phyloP scores from a whole-genome alignment of 352 stramenopile genomes.

The Globisporangium spinosum region DNA sequence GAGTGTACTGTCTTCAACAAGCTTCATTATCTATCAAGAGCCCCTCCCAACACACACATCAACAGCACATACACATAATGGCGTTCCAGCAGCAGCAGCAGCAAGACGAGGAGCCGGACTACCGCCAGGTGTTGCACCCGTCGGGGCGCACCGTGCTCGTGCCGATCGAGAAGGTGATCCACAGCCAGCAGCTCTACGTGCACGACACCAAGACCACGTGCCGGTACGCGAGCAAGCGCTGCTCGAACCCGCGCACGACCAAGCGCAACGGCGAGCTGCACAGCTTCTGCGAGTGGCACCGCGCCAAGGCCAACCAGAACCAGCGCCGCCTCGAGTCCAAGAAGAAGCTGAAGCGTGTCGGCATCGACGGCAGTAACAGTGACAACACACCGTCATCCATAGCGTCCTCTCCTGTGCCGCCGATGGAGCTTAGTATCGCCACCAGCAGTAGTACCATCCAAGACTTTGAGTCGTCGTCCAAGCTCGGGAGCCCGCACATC shows the following conservation, averaged over 20 bases:
- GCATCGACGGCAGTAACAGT: too few relatives aligned
- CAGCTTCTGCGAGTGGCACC: conserved; percentile 26
- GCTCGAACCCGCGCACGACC: conserved; percentile 20
- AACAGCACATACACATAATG: neutral
- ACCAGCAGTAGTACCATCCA: neutral
- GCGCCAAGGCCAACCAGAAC: conserved; percentile 27
- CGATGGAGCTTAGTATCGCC: neutral
- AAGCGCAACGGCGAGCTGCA: conserved; percentile 30
- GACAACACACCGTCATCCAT: neutral
- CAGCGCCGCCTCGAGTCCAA: conserved; percentile 30
- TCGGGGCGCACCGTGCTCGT: conserved; percentile 5
- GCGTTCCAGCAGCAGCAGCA: neutral
- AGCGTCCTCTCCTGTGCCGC: neutral
- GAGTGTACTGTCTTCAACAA: neutral
- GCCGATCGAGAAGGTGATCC: conserved; percentile 7
- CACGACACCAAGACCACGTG: conserved; percentile 14
- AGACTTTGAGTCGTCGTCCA: neutral
- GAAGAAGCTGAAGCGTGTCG: conserved; percentile 14
- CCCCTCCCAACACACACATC: neutral
- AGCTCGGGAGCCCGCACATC: neutral
- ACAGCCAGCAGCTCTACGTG: conserved; percentile 1
- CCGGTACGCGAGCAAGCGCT: conserved; percentile 24
- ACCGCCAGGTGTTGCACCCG: conserved; percentile 10
- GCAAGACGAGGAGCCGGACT: neutral
- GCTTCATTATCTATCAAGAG: neutral